Conservation (phyloP, 345 rosid species). For the Corymbia maculata region DNA sequence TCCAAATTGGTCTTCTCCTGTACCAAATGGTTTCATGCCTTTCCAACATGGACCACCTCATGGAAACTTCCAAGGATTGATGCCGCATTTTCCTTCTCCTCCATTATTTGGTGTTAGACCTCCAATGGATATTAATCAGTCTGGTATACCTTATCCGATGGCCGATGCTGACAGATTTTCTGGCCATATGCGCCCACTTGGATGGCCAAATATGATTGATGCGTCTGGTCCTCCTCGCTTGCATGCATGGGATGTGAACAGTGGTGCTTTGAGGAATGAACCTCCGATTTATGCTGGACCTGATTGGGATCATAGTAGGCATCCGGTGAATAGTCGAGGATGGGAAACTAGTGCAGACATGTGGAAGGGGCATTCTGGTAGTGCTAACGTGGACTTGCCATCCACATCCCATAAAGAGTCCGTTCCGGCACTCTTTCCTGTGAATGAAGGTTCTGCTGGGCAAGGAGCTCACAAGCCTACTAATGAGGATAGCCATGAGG, state of each 20-base stretch:
- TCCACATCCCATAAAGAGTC: constrained; percentile 56
- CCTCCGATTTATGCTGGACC: constrained; percentile 52
- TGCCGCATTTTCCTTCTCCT: constrained; percentile 74
- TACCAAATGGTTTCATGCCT: constrained; percentile 85
- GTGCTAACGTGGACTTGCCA: constrained; percentile 40
- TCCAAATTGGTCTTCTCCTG: constrained; percentile 69
- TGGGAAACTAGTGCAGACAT: constrained; percentile 71
- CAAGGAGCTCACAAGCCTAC: constrained; percentile 28
- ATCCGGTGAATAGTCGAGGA: constrained; percentile 45
- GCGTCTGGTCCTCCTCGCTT: constrained; percentile 65
- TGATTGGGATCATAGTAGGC: constrained; percentile 88
- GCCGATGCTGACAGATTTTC: constrained; percentile 80
- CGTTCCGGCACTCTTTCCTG: constrained; percentile 29
- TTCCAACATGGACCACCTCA: constrained; percentile 85
- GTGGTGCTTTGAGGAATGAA: constrained; percentile 76
- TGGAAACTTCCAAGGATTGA: constrained; percentile 65
- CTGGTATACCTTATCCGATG: constrained; percentile 71
- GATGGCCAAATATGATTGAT: constrained; percentile 94
- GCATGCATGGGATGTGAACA: constrained; percentile 92
- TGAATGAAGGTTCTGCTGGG: constrained; percentile 34
- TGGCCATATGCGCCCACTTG: constrained; percentile 75
- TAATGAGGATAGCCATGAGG: constrained; percentile 27
- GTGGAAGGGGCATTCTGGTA: constrained; percentile 83
- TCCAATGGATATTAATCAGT: constrained; percentile 67
- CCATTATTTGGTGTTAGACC: constrained; percentile 74